Percentiles rank a stretch among this genome's conserved stretches.
These are phyloP conservation scores for Circinella minor DNA, from an alignment of 371 early-diverging fungal species.

Conservation along the genomic window DNA sequence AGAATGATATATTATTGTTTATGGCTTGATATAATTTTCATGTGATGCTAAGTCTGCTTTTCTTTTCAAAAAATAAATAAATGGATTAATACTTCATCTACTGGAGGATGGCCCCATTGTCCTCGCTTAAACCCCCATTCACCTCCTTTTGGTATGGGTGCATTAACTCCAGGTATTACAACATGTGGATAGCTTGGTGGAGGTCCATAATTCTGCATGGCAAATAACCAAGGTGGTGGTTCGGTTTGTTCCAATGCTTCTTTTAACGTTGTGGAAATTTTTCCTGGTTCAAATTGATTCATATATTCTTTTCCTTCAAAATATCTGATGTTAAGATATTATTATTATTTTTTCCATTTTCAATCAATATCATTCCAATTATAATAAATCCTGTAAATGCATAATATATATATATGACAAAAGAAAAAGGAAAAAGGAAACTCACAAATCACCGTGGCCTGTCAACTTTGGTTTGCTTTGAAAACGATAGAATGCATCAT, in stretches of 20 bases:
- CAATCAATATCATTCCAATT: neutral
- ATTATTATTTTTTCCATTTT: too few relatives aligned
- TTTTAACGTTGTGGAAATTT: conserved; percentile 75
- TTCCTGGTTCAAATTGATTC: conserved; percentile 56
- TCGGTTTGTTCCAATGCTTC: conserved; percentile 69
- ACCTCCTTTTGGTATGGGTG: conserved; percentile 91
- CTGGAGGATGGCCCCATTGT: conserved; percentile 94
- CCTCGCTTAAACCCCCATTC: conserved; percentile 94
- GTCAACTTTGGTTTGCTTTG: conserved; percentile 82
- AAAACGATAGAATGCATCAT: conserved; percentile 91
- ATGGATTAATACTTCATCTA: conserved; percentile 26
- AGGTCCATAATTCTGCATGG: conserved; percentile 95
- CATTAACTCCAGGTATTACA: conserved; percentile 90
- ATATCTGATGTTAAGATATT: conserved; percentile 11
- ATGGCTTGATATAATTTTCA: too few relatives aligned
- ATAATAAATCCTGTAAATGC: conserved; percentile 9
- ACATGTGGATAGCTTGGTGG: conserved; percentile 89
- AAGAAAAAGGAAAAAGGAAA: neutral
- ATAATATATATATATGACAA: neutral
- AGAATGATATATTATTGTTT: too few relatives aligned
- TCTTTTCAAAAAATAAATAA: neutral
- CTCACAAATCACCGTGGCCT: conserved; percentile 67
- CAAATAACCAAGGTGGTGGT: conserved; percentile 97
- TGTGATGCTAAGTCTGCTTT: too few relatives aligned
- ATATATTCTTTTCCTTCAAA: conserved; percentile 14